Conservation (phyloP, 2,329 filamentous ascomycete genomes). For the Aspergillus jensenii region DNA sequence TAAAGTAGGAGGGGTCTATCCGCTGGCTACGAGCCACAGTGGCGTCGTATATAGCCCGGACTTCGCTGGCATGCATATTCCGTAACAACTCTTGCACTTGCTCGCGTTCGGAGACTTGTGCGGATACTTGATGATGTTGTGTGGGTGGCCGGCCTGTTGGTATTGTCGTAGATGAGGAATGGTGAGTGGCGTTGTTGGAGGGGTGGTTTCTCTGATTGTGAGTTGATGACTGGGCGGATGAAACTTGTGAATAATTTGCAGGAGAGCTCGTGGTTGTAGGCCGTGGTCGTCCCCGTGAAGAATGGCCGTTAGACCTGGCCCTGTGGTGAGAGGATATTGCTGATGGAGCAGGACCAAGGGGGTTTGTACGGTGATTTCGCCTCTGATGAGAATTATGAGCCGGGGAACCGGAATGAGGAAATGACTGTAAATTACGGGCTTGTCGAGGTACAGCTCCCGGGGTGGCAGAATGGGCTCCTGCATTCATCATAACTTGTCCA, state of each 20-base stretch:
- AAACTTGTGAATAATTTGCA: background rate
- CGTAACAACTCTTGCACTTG: slow-evolving; percentile 13
- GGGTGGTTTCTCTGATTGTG: background rate
- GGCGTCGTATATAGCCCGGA: slow-evolving; percentile 12
- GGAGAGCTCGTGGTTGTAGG: background rate
- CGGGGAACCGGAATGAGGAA: slow-evolving; percentile 10
- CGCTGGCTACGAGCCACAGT: slow-evolving; percentile 3
- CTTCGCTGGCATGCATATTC: slow-evolving; percentile 9
- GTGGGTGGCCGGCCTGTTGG: background rate
- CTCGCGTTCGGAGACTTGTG: slow-evolving; percentile 3
- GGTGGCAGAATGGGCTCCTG: background rate
- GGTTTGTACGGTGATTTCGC: slow-evolving; percentile 11
- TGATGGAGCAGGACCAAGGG: background rate
- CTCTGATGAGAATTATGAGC: slow-evolving; percentile 11
- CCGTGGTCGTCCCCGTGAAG: slow-evolving; percentile 9
- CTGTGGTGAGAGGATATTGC: slow-evolving; percentile 2
- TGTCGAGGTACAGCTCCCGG: background rate
- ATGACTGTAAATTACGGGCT: slow-evolving; percentile 1
- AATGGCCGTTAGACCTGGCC: slow-evolving; percentile 1
- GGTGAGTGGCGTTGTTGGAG: background rate
- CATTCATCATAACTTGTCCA: background rate
- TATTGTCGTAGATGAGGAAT: background rate
- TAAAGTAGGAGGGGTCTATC: background rate
- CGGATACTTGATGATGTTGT: background rate
- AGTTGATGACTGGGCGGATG: background rate